Base-by-base conservation (phyloP, 805 yeast species). In the Kazachstania kunashirensis region DNA sequence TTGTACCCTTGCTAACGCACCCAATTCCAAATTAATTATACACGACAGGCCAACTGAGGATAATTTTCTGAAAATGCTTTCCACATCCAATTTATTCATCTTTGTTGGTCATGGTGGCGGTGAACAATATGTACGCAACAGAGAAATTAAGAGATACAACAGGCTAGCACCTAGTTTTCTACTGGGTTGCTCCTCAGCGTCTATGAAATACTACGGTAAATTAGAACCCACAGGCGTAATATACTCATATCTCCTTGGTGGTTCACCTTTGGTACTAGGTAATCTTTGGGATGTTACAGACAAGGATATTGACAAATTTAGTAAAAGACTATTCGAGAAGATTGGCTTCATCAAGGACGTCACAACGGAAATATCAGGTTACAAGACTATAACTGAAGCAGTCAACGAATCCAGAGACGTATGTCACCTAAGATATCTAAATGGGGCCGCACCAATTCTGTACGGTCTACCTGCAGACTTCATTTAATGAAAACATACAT, bases 21-120 rank as follows among this genome's bases (percentile, higher is more conserved):
- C 56, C 2, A 44, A 65, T 2, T 81, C 89, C 73, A 40, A 48
- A 0, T 80, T 94, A 0, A 30, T 71, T 0, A 53, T 67, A 7
- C 81, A 84, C 0, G 41, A 44, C 4, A 63, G 61, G 31, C 95
- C 96, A 0, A 45, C 62, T 0, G 92, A 82, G 38, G 59, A 56
- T 0, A 66, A 70, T 14, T 63, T 86, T 24, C 42, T 67, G 1
- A 35, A 57, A 0, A 65, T 67, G 13, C 51, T 88, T 7, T 41
- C 48, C 2, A 33, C 50, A 2, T 59, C 70, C 1, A 66, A 72
- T 26, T 45, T 83, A 7, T 81, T 80, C 46, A 63, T 89, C 0
- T 92, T 84, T 54, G 67, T 88, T 38, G 99, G 99, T 0, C 99
- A 92, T 59, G 96, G 97, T 0, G 92, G 96, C 4, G 96, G 97